phyloP scores from a whole-genome alignment of 2,329 filamentous ascomycete genomes.

The Hymenoscyphus linearis region DNA sequence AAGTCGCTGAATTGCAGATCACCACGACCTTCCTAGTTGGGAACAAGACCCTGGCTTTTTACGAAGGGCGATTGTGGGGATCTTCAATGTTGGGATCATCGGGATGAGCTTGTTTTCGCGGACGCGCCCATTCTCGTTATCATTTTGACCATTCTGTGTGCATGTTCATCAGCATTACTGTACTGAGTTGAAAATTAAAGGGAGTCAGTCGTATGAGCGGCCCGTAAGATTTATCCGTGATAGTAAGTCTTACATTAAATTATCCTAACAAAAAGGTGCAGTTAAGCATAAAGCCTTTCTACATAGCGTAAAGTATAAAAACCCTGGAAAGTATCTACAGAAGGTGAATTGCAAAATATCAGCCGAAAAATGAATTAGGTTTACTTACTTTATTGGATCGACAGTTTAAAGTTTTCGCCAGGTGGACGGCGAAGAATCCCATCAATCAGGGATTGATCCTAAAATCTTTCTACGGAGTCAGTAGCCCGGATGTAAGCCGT shows the following conservation, averaged over 20 bases:
- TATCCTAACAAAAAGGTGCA: too few relatives aligned
- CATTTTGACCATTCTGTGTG: background rate
- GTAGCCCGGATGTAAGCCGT: too few relatives aligned
- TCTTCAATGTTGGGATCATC: background rate
- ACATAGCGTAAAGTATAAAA: too few relatives aligned
- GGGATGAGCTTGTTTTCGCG: background rate
- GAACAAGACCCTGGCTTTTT: background rate
- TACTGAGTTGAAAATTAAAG: background rate
- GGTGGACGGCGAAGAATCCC: background rate
- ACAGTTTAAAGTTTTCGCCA: background rate
- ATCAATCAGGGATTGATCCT: background rate
- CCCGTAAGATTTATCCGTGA: too few relatives aligned
- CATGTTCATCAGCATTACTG: background rate
- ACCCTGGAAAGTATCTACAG: too few relatives aligned
- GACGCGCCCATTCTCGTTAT: background rate
- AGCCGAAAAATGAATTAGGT: too few relatives aligned
- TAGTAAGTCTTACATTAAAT: too few relatives aligned
- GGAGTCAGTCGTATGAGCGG: too few relatives aligned
- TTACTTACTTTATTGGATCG: background rate
- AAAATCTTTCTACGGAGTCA: too few relatives aligned
- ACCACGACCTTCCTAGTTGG: background rate
- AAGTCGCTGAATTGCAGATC: background rate
- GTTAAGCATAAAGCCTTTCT: too few relatives aligned
- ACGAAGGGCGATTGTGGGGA: background rate
- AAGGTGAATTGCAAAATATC: too few relatives aligned